Conservation (phyloP, 2,329 filamentous ascomycete genomes). For the Microcyclospora tardicrescens region DNA sequence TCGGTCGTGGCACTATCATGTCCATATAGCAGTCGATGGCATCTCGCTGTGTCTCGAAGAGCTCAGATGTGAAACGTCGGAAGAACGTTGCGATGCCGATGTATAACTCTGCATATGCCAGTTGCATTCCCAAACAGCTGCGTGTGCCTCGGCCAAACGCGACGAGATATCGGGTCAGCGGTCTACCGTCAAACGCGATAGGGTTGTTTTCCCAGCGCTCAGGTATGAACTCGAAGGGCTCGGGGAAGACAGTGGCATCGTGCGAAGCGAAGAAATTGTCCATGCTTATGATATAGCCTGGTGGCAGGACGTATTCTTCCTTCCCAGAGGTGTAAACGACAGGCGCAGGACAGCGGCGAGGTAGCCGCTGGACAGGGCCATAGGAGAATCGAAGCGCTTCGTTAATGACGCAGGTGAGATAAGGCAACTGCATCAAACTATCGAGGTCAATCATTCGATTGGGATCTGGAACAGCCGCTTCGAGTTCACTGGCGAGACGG, state of each 20-base stretch:
- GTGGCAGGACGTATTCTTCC: slow-evolving; percentile 10
- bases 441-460: no score
- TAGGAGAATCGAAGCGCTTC: slow-evolving; percentile 9
- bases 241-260: slow-evolving; percentile 20
- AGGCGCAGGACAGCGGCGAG: slow-evolving; percentile 12
- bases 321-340: slow-evolving; percentile 4
- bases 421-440: slow-evolving; percentile 7
- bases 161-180: slow-evolving; percentile 10
- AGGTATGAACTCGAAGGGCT: slow-evolving; percentile 19
- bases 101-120: slow-evolving; percentile 24
- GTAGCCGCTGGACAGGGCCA: slow-evolving; percentile 10
- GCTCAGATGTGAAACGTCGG: slow-evolving; percentile 21
- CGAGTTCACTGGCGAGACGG: slow-evolving; percentile 5
- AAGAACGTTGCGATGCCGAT: slow-evolving; percentile 20
- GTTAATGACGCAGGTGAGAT: background rate
- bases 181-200: no score
- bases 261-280: slow-evolving; percentile 21
- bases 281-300: slow-evolving; percentile 20
- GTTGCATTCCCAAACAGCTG: slow-evolving; percentile 19
- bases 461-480: background rate
- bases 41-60: slow-evolving; percentile 12
- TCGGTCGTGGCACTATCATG: background rate
- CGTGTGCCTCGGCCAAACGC: slow-evolving; percentile 19
- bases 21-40: slow-evolving; percentile 3
- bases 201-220: slow-evolving; percentile 15